A percentile compares a stretch with the other conserved stretches of the same genome.
Conservation (phyloP, 352 stramenopile genomes). For the Globisporangium viniferum region DNA sequence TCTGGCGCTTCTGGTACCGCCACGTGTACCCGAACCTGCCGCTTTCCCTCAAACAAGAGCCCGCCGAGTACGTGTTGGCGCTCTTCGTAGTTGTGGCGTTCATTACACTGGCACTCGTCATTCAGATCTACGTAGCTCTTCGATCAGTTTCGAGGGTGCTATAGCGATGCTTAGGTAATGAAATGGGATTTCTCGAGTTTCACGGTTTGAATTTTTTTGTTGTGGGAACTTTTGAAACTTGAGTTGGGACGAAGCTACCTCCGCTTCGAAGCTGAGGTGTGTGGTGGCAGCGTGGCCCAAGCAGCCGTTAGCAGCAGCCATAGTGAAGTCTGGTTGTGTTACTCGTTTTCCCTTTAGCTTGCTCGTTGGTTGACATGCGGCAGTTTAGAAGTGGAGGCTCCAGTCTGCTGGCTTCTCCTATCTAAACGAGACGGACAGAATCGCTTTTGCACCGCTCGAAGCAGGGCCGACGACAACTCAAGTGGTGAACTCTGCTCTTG, state of each 20-base stretch:
- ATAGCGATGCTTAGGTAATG: background rate
- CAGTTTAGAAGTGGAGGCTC: background rate
- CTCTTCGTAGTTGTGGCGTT: conserved; percentile 10
- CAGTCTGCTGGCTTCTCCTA: background rate
- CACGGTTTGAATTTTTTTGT: background rate
- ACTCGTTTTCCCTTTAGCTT: background rate
- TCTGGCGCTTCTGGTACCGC: conserved; percentile 14
- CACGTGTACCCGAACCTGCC: conserved; percentile 11
- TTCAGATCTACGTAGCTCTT: conserved; percentile 11
- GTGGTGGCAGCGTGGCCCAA: background rate
- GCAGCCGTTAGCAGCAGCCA: background rate
- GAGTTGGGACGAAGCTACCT: background rate
- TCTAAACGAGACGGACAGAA: background rate
- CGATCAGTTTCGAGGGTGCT: background rate
- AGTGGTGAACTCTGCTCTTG: background rate
- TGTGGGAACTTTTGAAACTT: background rate
- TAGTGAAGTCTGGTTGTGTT: background rate
- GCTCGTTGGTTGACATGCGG: background rate
- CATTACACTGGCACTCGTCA: conserved; percentile 6
- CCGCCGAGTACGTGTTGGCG: conserved; percentile 12
- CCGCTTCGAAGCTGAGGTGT: background rate
- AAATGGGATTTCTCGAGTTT: background rate
- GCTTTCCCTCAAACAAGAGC: conserved; percentile 7
- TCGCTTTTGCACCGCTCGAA: background rate
- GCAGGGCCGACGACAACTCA: background rate